Conservation (phyloP, 2,329 filamentous ascomycete species). For the Trichoderma polysporum region DNA sequence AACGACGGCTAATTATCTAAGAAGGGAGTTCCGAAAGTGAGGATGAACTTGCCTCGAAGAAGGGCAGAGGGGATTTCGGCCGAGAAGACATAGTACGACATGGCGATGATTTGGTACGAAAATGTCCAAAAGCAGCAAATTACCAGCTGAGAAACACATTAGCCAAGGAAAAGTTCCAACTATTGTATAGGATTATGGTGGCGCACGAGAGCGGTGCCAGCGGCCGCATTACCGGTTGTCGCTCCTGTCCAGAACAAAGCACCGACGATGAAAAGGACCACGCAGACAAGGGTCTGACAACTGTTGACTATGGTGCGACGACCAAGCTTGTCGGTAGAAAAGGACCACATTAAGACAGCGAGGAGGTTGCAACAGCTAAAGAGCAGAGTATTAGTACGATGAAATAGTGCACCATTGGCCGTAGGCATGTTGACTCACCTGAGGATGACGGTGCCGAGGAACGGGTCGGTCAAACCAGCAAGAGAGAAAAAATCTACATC, state of each 20-base stretch:
- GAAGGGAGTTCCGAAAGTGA: too few species aligned
- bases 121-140: background rate
- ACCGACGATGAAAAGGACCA: background rate
- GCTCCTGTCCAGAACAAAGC: background rate
- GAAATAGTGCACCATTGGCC: too few species aligned
- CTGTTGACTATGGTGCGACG: background rate
- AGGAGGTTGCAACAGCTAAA: background rate
- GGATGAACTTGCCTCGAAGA: background rate
- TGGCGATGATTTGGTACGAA: background rate
- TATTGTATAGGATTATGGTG: background rate
- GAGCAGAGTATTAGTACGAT: background rate
- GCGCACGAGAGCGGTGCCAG: background rate
- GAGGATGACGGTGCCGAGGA: background rate
- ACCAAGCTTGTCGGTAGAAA: background rate
- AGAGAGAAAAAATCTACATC: background rate
- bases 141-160: background rate
- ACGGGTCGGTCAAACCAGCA: background rate
- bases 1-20: background rate
- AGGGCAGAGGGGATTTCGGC: background rate
- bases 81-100: background rate
- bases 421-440: background rate
- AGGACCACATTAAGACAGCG: background rate
- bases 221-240: background rate
- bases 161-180: background rate
- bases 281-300: background rate